Evolutionary conservation across 306 rosid genomes (phyloP), one percentile per base, ranked within the genome.

Genomic region (Acacia confusa): DNA sequence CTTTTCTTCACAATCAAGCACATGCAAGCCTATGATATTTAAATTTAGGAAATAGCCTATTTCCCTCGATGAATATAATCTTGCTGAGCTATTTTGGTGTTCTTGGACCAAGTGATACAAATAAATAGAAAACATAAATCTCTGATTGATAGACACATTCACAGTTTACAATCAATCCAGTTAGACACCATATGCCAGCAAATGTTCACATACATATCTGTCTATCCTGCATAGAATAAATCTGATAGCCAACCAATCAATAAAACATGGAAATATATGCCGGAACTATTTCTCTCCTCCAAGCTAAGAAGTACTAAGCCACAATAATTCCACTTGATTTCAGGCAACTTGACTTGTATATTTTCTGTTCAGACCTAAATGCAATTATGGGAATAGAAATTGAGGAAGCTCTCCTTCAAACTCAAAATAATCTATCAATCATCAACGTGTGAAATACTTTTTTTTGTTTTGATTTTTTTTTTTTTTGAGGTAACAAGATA

Each of bases 21-120:
- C 81, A 61, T 78, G 67, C 16, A 83, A 48, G 78, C 32, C 41
- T 27, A 66, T 76, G 15, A 79, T 67, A 66, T 83, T 7, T 76
- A 72, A 60, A 72, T 60, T 40, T 55, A 47, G 30, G 71, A 76
- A 71, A 69, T 70, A 44, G 53, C 53, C 34, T 69, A 50, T 48
- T 70, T 41, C 38, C 76, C 34, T 70, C 30, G 44, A 34, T 22
- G 15, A 71, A 44, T 10, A 41, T 34, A 82, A 20, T 45, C 68
- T 43, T 28, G 57, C 45, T 17, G 48, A 82, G 61, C 43, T 38
- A 52, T 16, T 82, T 82, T 75, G 53, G 65, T 68, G 83, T 69
- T 40, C 72, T 68, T 48, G 34, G 71, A 10, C 0, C 14, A 19
- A 70, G 34, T 52, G 71, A 71, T 80, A 44, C 45, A 50, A 25